Base-by-base conservation (phyloP, 192 early-diverging fungal species). In the Umbelopsis vinacea region DNA sequence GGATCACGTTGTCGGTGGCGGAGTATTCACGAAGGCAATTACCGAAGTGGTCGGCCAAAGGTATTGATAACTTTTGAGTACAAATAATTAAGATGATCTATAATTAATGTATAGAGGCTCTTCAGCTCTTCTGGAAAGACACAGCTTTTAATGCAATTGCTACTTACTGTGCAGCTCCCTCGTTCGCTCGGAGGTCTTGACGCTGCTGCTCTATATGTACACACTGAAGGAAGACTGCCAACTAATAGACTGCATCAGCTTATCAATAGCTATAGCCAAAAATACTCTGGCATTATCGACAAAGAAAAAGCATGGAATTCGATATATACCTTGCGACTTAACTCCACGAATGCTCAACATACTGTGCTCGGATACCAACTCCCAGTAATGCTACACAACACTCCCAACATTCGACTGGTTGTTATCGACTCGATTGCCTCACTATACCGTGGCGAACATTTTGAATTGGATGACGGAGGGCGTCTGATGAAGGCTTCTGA, bases 361-460 rank as follows among this genome's bases (percentile, higher is more conserved):
- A 91, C 95, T 55, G 83, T 91, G 11, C 70, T 96, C 4, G 80
- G 83, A 55, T 93, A 94, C 74, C 91, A 93, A 35, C 74, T 98
- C 10, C 90, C 91, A 6, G 83, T 82, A 3, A 75, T 95, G 14
- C 52, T 93, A 35, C 70, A 74, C 23, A 71, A 75, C 5, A 81
- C 84, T 23, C 73, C 77, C 33, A 37, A 47, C 37, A 84, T 95
- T 37, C 77, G 85, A n/a, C 75, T 96, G 46, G 78, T 98, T 21
- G 85, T 96, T 9, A 85, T 98, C 40, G 96, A 98, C 76, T 94
- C 94, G 0, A 92, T 98, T 23, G 86, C 93, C 6, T 90, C 92
- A 10, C 89, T 90, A 46, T 89, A 94, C 77, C 84, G 92, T 19
- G 85, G 78, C 35, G 87, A 82, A 21, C 83, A 84, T 22, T 57